Evolutionary conservation across 164 flowering plant species (phyloP).

Genomic region (Stephania cephalantha): DNA sequence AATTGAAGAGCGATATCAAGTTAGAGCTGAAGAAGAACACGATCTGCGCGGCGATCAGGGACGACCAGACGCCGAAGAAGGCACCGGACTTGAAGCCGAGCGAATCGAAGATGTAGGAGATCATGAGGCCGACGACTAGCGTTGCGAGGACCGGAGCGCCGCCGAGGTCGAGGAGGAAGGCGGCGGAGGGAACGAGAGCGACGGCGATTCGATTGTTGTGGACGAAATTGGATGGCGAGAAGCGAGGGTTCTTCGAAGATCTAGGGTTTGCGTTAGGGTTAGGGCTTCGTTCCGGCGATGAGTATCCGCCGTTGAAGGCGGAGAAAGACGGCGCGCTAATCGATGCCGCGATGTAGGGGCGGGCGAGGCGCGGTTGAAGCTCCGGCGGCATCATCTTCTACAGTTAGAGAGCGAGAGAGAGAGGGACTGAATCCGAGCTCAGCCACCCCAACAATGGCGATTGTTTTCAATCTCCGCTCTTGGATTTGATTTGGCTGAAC

Average conservation of each 20-base stretch:
- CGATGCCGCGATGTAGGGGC: conserved; percentile 48
- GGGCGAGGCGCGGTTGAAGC: conserved; percentile 52
- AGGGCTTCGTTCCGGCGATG: conserved; percentile 27
- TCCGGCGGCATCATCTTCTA: conserved; percentile 72
- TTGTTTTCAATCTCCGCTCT: no score
- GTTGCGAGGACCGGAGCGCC: conserved; percentile 73
- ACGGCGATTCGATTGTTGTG: conserved; percentile 73
- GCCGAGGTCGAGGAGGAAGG: conserved; percentile 89
- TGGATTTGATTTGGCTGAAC: neutral
- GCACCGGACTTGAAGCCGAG: conserved; percentile 65
- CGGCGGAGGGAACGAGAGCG: conserved; percentile 75
- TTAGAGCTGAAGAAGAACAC: conserved; percentile 66
- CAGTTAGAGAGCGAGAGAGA: neutral
- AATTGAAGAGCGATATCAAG: conserved; percentile 38
- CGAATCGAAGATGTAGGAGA: conserved; percentile 80
- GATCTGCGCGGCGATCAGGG: conserved; percentile 71
- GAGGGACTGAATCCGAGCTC: neutral
- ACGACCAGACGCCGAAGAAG: conserved; percentile 81
- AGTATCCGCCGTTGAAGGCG: conserved; percentile 33
- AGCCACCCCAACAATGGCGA: neutral
- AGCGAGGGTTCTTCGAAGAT: conserved; percentile 39
- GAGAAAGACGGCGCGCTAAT: conserved; percentile 48
- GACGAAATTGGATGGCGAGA: conserved; percentile 48
- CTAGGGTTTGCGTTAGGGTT: conserved; percentile 13
- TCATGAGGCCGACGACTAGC: conserved; percentile 70